Conservation (phyloP, 495 filamentous ascomycete species). For the Neurospora sp. region DNA sequence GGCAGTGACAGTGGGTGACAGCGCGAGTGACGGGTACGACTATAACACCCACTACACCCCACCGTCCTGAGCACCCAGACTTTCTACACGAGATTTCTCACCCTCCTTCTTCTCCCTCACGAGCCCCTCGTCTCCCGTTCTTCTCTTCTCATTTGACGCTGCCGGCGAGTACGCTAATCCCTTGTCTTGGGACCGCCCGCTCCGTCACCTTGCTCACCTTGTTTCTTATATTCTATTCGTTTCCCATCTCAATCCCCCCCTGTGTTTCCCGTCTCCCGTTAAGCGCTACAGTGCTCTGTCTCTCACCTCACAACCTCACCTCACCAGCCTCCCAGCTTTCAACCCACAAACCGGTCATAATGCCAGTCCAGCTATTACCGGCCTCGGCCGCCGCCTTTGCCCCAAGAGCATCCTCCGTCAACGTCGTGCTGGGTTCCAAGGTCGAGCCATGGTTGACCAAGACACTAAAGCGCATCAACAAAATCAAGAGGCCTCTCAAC, state of each 20-base stretch:
- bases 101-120: conserved; percentile 40
- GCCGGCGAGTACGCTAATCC: conserved; percentile 50
- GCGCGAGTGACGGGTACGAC: conserved; percentile 12
- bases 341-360: conserved; percentile 37
- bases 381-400: conserved; percentile 96
- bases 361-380: conserved; percentile 87
- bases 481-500: conserved; percentile 95
- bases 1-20: neutral
- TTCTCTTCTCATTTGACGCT: conserved; percentile 41
- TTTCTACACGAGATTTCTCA: conserved; percentile 33
- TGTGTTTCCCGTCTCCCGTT: conserved; percentile 26
- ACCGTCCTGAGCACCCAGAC: conserved; percentile 23
- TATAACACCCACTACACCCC: conserved; percentile 29
- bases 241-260: conserved; percentile 27
- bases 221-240: conserved; percentile 44
- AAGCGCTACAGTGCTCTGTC: conserved; percentile 41
- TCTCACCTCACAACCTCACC: conserved; percentile 23
- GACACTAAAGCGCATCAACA: conserved; percentile 94
- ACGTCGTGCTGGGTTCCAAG: conserved; percentile 85
- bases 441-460: conserved; percentile 97
- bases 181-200: conserved; percentile 46
- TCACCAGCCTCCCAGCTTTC: conserved; percentile 9
- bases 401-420: conserved; percentile 80
- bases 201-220: conserved; percentile 38
- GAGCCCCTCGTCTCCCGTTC: conserved; percentile 35